Evolutionary conservation across 23 red algal genomes (phyloP).

Genomic region (Gracilariopsis chorda): DNA sequence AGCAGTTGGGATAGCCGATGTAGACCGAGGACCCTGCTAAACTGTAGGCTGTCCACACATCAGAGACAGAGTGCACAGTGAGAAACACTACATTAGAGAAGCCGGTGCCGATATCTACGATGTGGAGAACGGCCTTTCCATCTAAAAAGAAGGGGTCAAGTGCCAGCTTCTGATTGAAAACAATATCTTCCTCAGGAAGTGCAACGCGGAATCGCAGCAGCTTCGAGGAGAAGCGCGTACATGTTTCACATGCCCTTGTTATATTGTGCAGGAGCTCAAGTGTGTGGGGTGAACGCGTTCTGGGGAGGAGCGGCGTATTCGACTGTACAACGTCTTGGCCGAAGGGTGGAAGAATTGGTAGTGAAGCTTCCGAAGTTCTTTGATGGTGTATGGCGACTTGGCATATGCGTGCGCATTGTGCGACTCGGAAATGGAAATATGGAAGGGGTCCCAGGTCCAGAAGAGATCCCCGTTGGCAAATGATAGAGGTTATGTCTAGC

Average conservation of each 20-base stretch:
- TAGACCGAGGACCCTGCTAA: background rate
- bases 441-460: background rate
- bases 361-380: constrained; percentile 9
- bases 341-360: constrained; percentile 14
- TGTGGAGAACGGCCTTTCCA: background rate
- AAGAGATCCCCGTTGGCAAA: background rate
- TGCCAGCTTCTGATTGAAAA: background rate
- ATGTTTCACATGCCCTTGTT: background rate
- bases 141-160: background rate
- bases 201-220: background rate
- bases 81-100: background rate
- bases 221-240: background rate
- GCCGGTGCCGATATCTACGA: background rate
- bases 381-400: background rate
- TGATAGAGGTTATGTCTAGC: background rate
- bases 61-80: background rate
- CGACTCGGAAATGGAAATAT: background rate
- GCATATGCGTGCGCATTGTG: too few relatives aligned
- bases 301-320: background rate
- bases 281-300: background rate
- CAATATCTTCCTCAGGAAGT: background rate
- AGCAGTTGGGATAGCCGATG: background rate
- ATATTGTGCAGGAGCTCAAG: background rate
- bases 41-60: background rate
- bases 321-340: background rate